A percentile compares a stretch with the other conserved stretches of the same genome.
phyloP scores from a whole-genome alignment of 495 filamentous ascomycete species.

The Trichoderma virens region DNA sequence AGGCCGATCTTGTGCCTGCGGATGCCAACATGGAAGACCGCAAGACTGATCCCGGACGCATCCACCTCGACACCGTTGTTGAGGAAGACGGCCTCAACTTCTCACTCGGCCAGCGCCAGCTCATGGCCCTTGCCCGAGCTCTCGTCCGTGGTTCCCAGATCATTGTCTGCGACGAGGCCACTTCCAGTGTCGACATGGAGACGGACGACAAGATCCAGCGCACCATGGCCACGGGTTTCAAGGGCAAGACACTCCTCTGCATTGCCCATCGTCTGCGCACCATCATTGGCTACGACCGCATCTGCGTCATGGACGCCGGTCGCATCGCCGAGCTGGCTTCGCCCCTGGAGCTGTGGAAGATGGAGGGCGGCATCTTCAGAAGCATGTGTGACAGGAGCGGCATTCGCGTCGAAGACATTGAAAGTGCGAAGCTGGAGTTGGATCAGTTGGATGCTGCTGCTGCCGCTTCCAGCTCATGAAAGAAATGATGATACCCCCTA shows the following conservation, averaged over 20 bases:
- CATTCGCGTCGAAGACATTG: slow-evolving; percentile 69
- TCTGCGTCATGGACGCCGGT: slow-evolving; percentile 91
- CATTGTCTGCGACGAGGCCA: slow-evolving; percentile 95
- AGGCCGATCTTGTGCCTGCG: slow-evolving; percentile 63
- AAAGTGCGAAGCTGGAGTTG: slow-evolving; percentile 20
- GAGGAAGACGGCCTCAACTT: slow-evolving; percentile 95
- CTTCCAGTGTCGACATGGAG: slow-evolving; percentile 87
- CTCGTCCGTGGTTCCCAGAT: slow-evolving; percentile 81
- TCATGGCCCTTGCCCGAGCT: slow-evolving; percentile 89
- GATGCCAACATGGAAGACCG: slow-evolving; percentile 27
- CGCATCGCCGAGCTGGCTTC: slow-evolving; percentile 75
- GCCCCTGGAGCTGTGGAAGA: slow-evolving; percentile 59
- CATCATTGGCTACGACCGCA: slow-evolving; percentile 89
- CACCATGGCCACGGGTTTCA: slow-evolving; percentile 81
- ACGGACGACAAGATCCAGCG: slow-evolving; percentile 92
- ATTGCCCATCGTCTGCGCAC: slow-evolving; percentile 92
- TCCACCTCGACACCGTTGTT: slow-evolving; percentile 78
- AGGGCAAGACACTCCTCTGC: slow-evolving; percentile 82
- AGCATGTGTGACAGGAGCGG: slow-evolving; percentile 90
- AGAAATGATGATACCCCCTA: not conserved
- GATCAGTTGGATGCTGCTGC: slow-evolving; percentile 11
- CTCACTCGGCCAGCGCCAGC: slow-evolving; percentile 89
- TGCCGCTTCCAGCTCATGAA: slow-evolving; percentile 6
- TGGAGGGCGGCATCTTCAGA: slow-evolving; percentile 65
- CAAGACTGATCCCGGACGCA: slow-evolving; percentile 39